Conservation (phyloP, 768 basidiomycete genomes). For the Tubosaeta sp. region DNA sequence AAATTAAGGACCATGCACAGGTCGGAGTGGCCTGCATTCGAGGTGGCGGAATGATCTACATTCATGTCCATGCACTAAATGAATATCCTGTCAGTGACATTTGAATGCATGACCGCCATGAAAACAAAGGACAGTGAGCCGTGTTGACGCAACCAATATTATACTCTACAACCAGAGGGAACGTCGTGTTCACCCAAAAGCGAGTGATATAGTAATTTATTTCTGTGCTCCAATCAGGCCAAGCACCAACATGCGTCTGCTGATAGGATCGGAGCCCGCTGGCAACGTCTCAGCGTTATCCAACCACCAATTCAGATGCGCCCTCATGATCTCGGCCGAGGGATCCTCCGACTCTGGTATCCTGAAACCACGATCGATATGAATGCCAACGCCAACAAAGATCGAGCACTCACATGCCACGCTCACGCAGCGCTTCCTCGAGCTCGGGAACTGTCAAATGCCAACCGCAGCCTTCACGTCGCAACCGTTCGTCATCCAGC, state of each 20-base stretch:
- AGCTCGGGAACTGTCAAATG: slow-evolving; percentile 52
- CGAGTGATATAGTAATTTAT: slow-evolving; percentile 5
- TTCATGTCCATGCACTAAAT: too few species aligned
- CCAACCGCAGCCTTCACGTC: slow-evolving; percentile 42
- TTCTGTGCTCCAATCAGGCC: slow-evolving; percentile 32
- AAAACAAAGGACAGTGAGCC: slow-evolving; percentile 1
- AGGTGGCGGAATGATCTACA: too few species aligned
- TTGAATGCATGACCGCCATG: not conserved
- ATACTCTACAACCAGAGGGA: not conserved
- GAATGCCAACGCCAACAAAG: not conserved
- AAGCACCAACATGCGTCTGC: slow-evolving; percentile 51
- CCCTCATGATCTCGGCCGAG: slow-evolving; percentile 41
- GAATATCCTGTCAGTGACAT: too few species aligned
- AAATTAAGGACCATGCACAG: not conserved
- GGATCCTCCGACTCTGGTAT: slow-evolving; percentile 31
- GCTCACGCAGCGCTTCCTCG: slow-evolving; percentile 64
- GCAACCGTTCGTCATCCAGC: slow-evolving; percentile 61
- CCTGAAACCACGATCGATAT: slow-evolving; percentile 31
- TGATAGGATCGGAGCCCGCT: slow-evolving; percentile 35
- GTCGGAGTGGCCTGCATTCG: too few species aligned
- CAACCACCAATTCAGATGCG: slow-evolving; percentile 64
- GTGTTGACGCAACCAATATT: slow-evolving; percentile 6
- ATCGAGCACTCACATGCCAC: slow-evolving; percentile 63
- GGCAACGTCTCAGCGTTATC: slow-evolving; percentile 38
- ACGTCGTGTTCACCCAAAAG: not conserved